Evolutionary conservation across 495 filamentous ascomycete genomes (phyloP).

Genomic region (Penicillium pulvis): DNA sequence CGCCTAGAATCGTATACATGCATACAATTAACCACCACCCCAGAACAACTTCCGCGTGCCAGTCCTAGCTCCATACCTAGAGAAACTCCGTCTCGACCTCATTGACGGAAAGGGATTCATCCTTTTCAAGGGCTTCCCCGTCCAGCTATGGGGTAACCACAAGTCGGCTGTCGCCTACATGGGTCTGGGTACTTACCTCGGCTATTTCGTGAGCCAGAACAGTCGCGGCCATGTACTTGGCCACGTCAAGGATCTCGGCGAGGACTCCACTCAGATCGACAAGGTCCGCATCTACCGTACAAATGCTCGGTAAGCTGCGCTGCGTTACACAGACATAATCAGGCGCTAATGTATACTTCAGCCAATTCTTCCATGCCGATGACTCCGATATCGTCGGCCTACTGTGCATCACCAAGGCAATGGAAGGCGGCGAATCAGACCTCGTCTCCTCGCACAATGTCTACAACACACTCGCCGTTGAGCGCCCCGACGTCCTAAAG

Average conservation of each 20-base stretch:
- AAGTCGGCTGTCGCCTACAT: slow-evolving; percentile 84
- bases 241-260: slow-evolving; percentile 84
- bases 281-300: slow-evolving; percentile 84
- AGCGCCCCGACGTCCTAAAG: slow-evolving; percentile 78
- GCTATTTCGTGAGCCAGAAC: slow-evolving; percentile 82
- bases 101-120: slow-evolving; percentile 83
- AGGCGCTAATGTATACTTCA: not conserved
- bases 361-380: slow-evolving; percentile 78
- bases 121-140: slow-evolving; percentile 77
- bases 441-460: slow-evolving; percentile 78
- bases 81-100: slow-evolving; percentile 62
- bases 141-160: slow-evolving; percentile 66
- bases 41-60: slow-evolving; percentile 57
- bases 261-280: slow-evolving; percentile 73
- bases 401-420: slow-evolving; percentile 76
- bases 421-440: slow-evolving; percentile 84
- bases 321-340: too few relatives aligned
- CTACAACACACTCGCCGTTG: slow-evolving; percentile 74
- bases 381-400: slow-evolving; percentile 83
- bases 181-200: slow-evolving; percentile 77
- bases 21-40: not conserved
- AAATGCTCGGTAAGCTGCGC: slow-evolving; percentile 63
- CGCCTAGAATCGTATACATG: not conserved
- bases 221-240: slow-evolving; percentile 78
- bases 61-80: slow-evolving; percentile 54